Base-by-base conservation (phyloP, 225 moss, liverwort and hornwort species). In the Lunularia cruciata region DNA sequence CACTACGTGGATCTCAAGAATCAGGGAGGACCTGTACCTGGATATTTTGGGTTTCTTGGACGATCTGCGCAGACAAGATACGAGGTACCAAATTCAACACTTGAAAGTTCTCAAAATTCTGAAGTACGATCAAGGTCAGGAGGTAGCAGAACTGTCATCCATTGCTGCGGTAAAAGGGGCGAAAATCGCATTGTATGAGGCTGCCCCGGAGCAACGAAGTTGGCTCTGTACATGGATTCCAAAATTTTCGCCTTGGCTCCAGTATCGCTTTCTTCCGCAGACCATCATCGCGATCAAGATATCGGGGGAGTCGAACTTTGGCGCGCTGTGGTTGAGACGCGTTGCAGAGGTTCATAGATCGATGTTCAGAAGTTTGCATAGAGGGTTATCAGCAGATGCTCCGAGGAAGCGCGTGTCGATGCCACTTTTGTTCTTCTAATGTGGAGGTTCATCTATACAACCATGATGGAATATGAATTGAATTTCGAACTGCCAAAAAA, bases 361-460 rank as follows among this genome's bases (percentile, higher is more conserved):
- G 47, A 48, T 34, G 37, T 66, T 7, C 1, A 28, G n/a, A 18
- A 0, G 7, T 49, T 66, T n/a, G 47, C 47, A 16, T 7, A 14
- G 20, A n/a, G 23, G 49, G 19, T 1, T 30, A 20, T 9, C 20
- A 37, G 0, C 26, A 16, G n/a, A 67, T 2, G 20, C 18, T 52
- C 9, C 27, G 14, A 67, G 25, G 2, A 26, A 6, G 11, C 18
- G 5, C 25, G 1, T 26, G 10, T 65, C 1, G 48, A 66, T 23
- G 33, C 43, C 12, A 36, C 35, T 1, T 63, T 36, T 25, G 27
- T 72, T 16, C 34, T 72, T 28, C 61, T 72, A 0, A 63, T 72
- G 1, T 72, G 61, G 32, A 63, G n/a, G 26, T 60, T 72, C 26
- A 33, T 72, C 18, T 53, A 72, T 26, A 12, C 30, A 7, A 37